A percentile compares a stretch with the other conserved stretches of the same genome.
phyloP scores from a whole-genome alignment of 2,329 filamentous ascomycete genomes.

The Colletotrichum tofieldiae region DNA sequence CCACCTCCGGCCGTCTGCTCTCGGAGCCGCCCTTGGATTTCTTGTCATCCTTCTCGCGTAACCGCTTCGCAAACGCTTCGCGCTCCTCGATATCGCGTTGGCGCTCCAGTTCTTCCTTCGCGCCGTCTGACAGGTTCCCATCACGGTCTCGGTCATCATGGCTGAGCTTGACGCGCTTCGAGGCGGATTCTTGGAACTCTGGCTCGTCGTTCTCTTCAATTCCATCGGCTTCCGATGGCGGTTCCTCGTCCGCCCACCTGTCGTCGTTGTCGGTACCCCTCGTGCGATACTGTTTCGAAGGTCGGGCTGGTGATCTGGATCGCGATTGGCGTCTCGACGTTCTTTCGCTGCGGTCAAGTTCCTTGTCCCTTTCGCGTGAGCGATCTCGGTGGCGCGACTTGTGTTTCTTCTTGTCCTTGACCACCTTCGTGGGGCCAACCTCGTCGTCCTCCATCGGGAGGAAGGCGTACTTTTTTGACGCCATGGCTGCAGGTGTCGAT shows the following conservation, averaged over 20 bases:
- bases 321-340: constrained; percentile 46
- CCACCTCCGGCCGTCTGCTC: constrained; percentile 71
- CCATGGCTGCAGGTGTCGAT: constrained; percentile 54
- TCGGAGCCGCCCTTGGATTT: constrained; percentile 76
- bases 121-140: constrained; percentile 72
- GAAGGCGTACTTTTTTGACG: constrained; percentile 76
- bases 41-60: constrained; percentile 80
- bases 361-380: constrained; percentile 57
- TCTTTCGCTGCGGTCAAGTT: constrained; percentile 53
- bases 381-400: constrained; percentile 53
- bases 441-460: constrained; percentile 78
- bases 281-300: constrained; percentile 61
- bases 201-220: constrained; percentile 62
- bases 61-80: constrained; percentile 83
- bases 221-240: constrained; percentile 58
- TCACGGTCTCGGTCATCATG: constrained; percentile 64
- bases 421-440: constrained; percentile 68
- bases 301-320: constrained; percentile 55
- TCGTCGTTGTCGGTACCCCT: constrained; percentile 69
- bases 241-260: constrained; percentile 86
- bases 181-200: constrained; percentile 78
- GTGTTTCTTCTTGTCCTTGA: constrained; percentile 65
- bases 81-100: constrained; percentile 81
- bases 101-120: constrained; percentile 70
- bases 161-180: constrained; percentile 78